Conservation (phyloP, 257 asterid genomes). For the Cordia subcordata region DNA sequence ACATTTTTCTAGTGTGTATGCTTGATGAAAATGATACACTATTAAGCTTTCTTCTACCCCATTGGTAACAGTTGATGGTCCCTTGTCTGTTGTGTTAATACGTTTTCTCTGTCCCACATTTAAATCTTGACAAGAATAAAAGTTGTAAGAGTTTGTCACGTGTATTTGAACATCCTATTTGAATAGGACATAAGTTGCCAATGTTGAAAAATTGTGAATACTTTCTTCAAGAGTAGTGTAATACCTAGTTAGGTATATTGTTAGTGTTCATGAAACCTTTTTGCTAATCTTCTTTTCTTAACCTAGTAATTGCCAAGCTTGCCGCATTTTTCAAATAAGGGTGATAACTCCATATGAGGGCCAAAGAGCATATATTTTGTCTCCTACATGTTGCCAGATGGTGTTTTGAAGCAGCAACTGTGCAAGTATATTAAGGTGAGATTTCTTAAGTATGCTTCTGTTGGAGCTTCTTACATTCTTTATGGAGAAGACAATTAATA, state of each 20-base stretch:
- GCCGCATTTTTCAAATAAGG: conserved; percentile 58
- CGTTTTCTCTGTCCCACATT: no score
- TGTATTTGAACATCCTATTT: conserved; percentile 94
- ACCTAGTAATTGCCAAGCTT: background rate
- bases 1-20: no score
- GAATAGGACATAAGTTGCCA: conserved; percentile 94
- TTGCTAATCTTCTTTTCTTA: conserved; percentile 3
- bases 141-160: no score
- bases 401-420: conserved; percentile 89
- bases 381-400: conserved; percentile 90
- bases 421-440: conserved; percentile 96
- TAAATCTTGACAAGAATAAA: no score
- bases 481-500: conserved; percentile 11
- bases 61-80: no score
- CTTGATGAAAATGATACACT: no score
- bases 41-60: no score
- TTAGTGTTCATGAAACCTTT: background rate
- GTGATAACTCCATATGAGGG: conserved; percentile 99
- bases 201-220: conserved; percentile 92
- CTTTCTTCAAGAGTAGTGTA: conserved; percentile 95
- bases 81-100: no score
- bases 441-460: conserved; percentile 2
- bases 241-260: conserved; percentile 82
- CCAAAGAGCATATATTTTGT: conserved; percentile 96
- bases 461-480: conserved; percentile 1